Percentiles rank a stretch among this genome's conserved stretches.
Evolutionary conservation across 2,329 filamentous ascomycete genomes (phyloP).

Genomic region (Cryphonectria radicalis): DNA sequence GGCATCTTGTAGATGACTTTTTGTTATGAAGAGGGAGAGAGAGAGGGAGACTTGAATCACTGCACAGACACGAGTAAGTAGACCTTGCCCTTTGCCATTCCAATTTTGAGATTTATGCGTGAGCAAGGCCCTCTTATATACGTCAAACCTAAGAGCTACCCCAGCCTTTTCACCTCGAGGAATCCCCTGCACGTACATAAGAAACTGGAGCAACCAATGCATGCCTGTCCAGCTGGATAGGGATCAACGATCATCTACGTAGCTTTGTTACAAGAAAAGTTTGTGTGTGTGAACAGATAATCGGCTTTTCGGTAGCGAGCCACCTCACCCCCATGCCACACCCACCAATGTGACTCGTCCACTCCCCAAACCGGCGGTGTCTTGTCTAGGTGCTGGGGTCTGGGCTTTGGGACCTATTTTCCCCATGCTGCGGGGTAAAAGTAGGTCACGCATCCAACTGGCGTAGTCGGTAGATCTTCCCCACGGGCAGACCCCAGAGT

Average conservation of each 20-base stretch:
- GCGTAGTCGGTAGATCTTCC: constrained; percentile 1
- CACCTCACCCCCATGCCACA: not conserved
- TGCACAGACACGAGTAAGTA: no score
- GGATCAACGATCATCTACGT: not conserved
- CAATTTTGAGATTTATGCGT: not conserved
- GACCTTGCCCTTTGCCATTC: no score
- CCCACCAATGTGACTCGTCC: not conserved
- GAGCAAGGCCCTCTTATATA: not conserved
- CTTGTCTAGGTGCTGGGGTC: not conserved
- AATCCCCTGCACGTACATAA: not conserved
- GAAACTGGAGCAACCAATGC: not conserved
- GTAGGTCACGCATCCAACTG: constrained; percentile 2
- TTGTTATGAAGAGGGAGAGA: not conserved
- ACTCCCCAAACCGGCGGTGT: not conserved
- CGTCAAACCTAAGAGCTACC: not conserved
- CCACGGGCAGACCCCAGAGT: constrained; percentile 5
- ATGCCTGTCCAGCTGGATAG: not conserved
- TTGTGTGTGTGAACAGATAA: not conserved
- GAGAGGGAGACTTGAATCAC: no score
- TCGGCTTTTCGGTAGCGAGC: not conserved
- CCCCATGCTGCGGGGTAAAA: not conserved
- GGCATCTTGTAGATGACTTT: constrained; percentile 41
- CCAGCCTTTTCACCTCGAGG: not conserved
- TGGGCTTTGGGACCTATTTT: not conserved
- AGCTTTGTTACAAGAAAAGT: not conserved